phyloP scores from a whole-genome alignment of 192 early-diverging fungal genomes.

The Rhizoclosmatium globosum region DNA sequence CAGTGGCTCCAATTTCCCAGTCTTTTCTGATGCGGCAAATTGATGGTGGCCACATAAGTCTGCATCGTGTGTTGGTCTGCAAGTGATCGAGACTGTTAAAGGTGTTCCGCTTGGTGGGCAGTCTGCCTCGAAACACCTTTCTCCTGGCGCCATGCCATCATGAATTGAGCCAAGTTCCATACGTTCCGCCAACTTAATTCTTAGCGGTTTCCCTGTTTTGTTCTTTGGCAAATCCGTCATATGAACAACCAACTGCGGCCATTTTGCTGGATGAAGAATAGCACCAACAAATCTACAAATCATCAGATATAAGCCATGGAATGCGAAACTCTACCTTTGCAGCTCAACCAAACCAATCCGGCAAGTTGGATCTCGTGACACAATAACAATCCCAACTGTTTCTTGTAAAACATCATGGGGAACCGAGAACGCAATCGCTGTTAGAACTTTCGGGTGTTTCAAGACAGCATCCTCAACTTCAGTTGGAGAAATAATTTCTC shows the following conservation, averaged over 20 bases:
- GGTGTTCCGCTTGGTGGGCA: conserved; percentile 43
- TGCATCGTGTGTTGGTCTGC: background rate
- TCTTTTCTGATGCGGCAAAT: background rate
- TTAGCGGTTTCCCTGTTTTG: conserved; percentile 48
- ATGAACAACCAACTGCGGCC: conserved; percentile 53
- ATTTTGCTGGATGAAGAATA: conserved; percentile 50
- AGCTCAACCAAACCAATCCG: conserved; percentile 32
- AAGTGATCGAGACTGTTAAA: conserved; percentile 35
- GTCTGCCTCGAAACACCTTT: conserved; percentile 47
- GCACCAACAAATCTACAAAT: conserved; percentile 36
- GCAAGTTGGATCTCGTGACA: background rate
- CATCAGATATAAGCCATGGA: background rate
- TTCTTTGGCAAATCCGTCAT: conserved; percentile 57
- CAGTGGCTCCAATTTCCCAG: background rate
- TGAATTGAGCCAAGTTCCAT: conserved; percentile 43
- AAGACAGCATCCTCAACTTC: conserved; percentile 77
- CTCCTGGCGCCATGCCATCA: conserved; percentile 26
- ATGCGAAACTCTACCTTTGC: conserved; percentile 18
- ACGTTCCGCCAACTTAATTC: conserved; percentile 53
- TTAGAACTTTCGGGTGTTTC: conserved; percentile 42
- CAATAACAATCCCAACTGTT: conserved; percentile 54
- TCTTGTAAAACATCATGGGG: conserved; percentile 54
- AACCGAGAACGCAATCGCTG: conserved; percentile 53
- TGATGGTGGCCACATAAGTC: background rate
- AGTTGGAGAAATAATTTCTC: conserved; percentile 87